phyloP scores from a whole-genome alignment of 139 green algal species.

The Chlamydomonas sphaeroides region DNA sequence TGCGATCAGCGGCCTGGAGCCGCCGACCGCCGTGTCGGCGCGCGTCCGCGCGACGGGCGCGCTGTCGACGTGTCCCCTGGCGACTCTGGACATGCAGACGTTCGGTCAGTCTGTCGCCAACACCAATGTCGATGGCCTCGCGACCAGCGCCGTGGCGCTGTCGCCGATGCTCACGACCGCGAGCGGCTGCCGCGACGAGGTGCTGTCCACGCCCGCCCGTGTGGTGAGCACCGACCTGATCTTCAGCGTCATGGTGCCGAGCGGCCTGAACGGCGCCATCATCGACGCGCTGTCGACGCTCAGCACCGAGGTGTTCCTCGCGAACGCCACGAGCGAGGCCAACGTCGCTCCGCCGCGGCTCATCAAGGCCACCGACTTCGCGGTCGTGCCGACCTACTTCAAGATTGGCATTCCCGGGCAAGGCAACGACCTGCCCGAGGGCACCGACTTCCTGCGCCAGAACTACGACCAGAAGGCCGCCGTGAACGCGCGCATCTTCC shows the following conservation, averaged over 20 bases:
- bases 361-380: background rate
- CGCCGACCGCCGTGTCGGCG: background rate
- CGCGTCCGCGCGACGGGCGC: background rate
- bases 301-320: background rate
- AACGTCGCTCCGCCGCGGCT: background rate
- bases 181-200: background rate
- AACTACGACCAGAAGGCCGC: background rate
- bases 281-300: background rate
- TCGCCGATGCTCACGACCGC: background rate
- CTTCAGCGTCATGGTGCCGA: background rate
- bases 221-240: background rate
- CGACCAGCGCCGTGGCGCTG: no score
- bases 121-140: background rate
- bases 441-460: background rate
- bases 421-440: background rate
- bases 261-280: no score
- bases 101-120: background rate
- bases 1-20: background rate
- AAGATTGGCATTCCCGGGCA: background rate
- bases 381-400: background rate
- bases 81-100: background rate
- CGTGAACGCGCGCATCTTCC: background rate
- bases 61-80: background rate
- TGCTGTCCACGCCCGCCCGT: background rate
- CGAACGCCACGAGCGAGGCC: background rate